phyloP scores from a whole-genome alignment of 225 moss, liverwort and hornwort species.

The Asterella californica region DNA sequence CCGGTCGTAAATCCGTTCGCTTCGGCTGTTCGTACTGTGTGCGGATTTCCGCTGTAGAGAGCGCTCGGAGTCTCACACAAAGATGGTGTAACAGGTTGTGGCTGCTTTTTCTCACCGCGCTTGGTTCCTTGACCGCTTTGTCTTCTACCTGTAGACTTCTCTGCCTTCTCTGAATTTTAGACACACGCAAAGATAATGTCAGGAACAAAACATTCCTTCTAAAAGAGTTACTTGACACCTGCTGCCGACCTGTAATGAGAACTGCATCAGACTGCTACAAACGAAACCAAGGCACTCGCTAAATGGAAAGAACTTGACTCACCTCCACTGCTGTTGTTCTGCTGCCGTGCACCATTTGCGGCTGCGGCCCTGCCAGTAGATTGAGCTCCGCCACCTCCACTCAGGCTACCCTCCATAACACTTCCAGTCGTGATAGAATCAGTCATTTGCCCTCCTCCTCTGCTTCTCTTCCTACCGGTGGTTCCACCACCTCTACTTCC shows the following conservation, averaged over 20 bases:
- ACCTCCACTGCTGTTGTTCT: slow-evolving; percentile 30
- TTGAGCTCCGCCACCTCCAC: slow-evolving; percentile 26
- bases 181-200: background rate
- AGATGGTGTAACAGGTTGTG: slow-evolving; percentile 18
- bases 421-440: slow-evolving; percentile 27
- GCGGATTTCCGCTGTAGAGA: background rate
- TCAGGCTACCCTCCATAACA: slow-evolving; percentile 36
- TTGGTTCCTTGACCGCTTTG: slow-evolving; percentile 33
- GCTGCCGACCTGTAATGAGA: background rate
- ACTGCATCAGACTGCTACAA: background rate
- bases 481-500: slow-evolving; percentile 44
- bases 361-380: slow-evolving; percentile 26
- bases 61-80: slow-evolving; percentile 19
- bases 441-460: slow-evolving; percentile 24
- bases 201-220: background rate
- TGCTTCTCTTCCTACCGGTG: slow-evolving; percentile 40
- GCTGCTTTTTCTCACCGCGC: slow-evolving; percentile 46
- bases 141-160: slow-evolving; percentile 31
- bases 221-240: background rate
- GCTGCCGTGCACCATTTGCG: slow-evolving; percentile 24
- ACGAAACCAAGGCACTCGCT: background rate
- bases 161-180: slow-evolving; percentile 36
- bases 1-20: slow-evolving; percentile 18
- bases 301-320: background rate
- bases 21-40: slow-evolving; percentile 15